Conservation (phyloP, 352 stramenopile genomes). For the Plasmopara muralis region DNA sequence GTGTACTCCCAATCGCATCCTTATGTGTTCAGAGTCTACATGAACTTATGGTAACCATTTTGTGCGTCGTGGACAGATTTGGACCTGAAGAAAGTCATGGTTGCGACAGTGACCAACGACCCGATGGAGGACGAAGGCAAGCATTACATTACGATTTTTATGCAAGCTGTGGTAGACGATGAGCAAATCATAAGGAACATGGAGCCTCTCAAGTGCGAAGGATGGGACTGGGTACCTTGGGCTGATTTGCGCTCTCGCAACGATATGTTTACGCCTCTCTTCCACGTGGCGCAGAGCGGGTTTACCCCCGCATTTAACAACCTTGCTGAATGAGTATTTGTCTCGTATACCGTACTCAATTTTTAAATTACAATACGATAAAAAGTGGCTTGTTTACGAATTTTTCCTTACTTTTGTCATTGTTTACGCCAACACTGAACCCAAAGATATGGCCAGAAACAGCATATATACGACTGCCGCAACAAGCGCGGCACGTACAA, state of each 20-base stretch:
- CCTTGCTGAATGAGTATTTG: not conserved
- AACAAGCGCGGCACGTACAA: slow-evolving; percentile 29
- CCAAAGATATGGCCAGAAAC: slow-evolving; percentile 22
- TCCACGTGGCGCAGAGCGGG: slow-evolving; percentile 53
- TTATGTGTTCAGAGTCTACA: not conserved
- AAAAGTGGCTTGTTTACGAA: slow-evolving; percentile 1
- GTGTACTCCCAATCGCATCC: not conserved
- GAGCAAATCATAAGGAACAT: slow-evolving; percentile 58
- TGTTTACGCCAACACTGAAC: slow-evolving; percentile 18
- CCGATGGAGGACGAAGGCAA: slow-evolving; percentile 74
- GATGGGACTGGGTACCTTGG: slow-evolving; percentile 65
- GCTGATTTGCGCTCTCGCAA: slow-evolving; percentile 38
- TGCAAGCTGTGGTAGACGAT: slow-evolving; percentile 53
- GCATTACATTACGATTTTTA: slow-evolving; percentile 85
- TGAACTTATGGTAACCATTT: not conserved
- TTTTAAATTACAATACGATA: slow-evolving; percentile 33
- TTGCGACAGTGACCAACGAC: slow-evolving; percentile 79
- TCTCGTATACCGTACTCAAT: not conserved
- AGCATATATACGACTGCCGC: slow-evolving; percentile 34
- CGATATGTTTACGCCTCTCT: slow-evolving; percentile 71
- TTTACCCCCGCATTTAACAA: slow-evolving; percentile 39
- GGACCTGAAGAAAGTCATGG: slow-evolving; percentile 41
- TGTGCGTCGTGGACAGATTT: slow-evolving; percentile 32
- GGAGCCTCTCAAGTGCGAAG: slow-evolving; percentile 79
- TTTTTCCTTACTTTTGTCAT: slow-evolving; percentile 5